A percentile compares a stretch with the other conserved stretches of the same genome.
Evolutionary conservation across 352 stramenopile genomes (phyloP).

Genomic region (Globisporangium camurandrum): DNA sequence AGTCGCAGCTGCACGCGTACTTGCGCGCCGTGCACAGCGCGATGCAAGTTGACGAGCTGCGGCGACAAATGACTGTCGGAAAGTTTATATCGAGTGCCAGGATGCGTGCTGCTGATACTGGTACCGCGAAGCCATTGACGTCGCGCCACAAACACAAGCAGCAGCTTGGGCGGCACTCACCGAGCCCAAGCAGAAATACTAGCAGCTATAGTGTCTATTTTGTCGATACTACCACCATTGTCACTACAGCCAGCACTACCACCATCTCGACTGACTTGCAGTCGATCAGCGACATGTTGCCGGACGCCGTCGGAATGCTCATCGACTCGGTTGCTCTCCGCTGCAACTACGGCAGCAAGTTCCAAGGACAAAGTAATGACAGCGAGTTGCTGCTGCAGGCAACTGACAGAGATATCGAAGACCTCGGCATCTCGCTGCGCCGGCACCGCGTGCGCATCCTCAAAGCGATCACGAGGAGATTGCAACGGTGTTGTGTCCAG

Average conservation of each 20-base stretch:
- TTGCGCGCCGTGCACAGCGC: slow-evolving; percentile 21
- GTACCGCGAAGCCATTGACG: slow-evolving; percentile 1
- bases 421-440: slow-evolving; percentile 56
- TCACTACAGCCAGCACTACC: no score
- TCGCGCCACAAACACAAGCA: slow-evolving; percentile 13
- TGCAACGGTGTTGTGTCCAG: background rate
- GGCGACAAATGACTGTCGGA: slow-evolving; percentile 46
- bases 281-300: slow-evolving; percentile 19
- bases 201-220: slow-evolving; percentile 8
- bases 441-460: slow-evolving; percentile 73
- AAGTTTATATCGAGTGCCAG: slow-evolving; percentile 21
- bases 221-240: no score
- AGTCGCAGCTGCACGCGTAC: slow-evolving; percentile 5
- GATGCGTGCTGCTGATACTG: slow-evolving; percentile 6
- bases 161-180: background rate
- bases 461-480: slow-evolving; percentile 12
- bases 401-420: slow-evolving; percentile 47
- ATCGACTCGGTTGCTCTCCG: slow-evolving; percentile 41
- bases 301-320: slow-evolving; percentile 36
- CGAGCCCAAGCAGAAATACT: background rate
- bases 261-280: background rate
- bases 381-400: slow-evolving; percentile 42
- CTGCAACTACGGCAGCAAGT: slow-evolving; percentile 24
- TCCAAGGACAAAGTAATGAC: slow-evolving; percentile 52
- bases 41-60: slow-evolving; percentile 46